Evolutionary conservation across 257 asterid species (phyloP).

Genomic region (Nicotiana noctiflora): DNA sequence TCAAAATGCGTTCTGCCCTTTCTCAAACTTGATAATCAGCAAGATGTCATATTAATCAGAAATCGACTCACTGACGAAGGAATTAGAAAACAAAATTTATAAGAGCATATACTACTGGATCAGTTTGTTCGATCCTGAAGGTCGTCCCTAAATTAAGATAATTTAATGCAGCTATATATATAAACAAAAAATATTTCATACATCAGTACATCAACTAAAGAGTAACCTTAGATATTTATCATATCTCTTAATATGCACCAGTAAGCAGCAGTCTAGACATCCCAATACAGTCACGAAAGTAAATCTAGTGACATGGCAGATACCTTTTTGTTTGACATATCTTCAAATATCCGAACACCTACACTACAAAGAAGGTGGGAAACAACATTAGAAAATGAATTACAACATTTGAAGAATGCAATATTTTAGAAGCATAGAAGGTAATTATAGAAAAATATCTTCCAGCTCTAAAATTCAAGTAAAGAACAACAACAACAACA

Average conservation of each 20-base stretch:
- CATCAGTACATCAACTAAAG: neutral
- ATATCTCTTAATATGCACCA: constrained; percentile 6
- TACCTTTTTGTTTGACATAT: constrained; percentile 71
- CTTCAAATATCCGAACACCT: constrained; percentile 99
- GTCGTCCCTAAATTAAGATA: neutral
- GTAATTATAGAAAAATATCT: neutral
- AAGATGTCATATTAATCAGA: constrained; percentile 3
- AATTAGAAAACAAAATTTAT: neutral
- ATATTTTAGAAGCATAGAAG: constrained; percentile 3
- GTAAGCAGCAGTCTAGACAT: neutral
- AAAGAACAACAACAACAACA: too few relatives aligned
- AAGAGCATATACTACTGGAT: neutral
- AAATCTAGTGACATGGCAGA: neutral
- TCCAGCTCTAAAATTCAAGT: neutral
- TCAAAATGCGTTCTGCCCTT: neutral
- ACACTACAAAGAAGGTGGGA: constrained; percentile 26
- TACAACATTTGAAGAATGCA: neutral
- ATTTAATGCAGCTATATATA: neutral
- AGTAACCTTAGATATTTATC: neutral
- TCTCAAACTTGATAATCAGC: neutral
- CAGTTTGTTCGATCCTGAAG: constrained; percentile 2
- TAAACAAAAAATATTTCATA: neutral
- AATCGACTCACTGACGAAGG: neutral
- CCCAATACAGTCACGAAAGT: neutral
- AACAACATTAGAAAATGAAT: constrained; percentile 8